phyloP scores from a whole-genome alignment of 805 yeast genomes.

The Blastobotrys peoriensis region DNA sequence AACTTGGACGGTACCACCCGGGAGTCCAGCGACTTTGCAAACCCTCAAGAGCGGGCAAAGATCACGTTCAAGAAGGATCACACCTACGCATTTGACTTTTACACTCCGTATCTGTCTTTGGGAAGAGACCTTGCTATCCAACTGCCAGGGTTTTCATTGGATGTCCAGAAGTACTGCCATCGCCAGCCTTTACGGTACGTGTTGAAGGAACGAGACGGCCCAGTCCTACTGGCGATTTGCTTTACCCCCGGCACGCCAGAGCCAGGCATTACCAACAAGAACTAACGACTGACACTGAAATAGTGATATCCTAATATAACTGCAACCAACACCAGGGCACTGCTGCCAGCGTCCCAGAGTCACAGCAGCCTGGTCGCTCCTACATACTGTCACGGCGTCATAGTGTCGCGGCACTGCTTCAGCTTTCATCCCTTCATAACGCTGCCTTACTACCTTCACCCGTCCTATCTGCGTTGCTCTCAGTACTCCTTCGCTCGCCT shows the following conservation, averaged over 20 bases:
- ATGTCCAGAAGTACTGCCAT: conserved; percentile 33
- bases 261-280: too few relatives aligned
- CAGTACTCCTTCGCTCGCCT: too few relatives aligned
- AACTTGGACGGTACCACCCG: conserved; percentile 22
- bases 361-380: too few relatives aligned
- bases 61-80: conserved; percentile 37
- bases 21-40: conserved; percentile 34
- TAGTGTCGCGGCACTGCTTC: too few relatives aligned
- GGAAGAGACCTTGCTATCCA: conserved; percentile 45
- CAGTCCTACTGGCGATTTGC: neutral
- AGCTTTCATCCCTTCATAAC: too few relatives aligned
- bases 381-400: too few relatives aligned
- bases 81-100: conserved; percentile 46
- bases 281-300: too few relatives aligned
- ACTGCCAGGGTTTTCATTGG: conserved; percentile 43
- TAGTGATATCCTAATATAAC: too few relatives aligned
- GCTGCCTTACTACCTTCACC: too few relatives aligned
- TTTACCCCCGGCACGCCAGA: neutral
- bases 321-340: too few relatives aligned
- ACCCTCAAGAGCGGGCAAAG: conserved; percentile 32
- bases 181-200: conserved; percentile 34
- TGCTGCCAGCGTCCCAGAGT: too few relatives aligned
- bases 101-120: conserved; percentile 48
- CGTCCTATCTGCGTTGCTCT: too few relatives aligned
- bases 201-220: conserved; percentile 23